Conservation (phyloP, 2,329 filamentous ascomycete genomes). For the Colletotrichum sp. region DNA sequence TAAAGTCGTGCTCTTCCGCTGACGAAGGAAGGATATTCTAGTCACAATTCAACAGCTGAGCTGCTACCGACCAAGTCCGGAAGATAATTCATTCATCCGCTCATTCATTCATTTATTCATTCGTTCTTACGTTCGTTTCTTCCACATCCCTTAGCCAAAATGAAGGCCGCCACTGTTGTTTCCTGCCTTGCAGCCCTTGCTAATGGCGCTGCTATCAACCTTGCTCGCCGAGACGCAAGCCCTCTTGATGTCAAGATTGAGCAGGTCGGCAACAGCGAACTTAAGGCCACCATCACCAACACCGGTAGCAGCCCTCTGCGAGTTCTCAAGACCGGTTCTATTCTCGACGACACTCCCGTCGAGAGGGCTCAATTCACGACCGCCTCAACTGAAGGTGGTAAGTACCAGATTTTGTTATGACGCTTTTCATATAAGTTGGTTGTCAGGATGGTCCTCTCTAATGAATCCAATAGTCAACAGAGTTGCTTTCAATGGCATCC, state of each 20-base stretch:
- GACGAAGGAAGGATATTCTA: background rate
- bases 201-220: constrained; percentile 34
- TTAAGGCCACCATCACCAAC: constrained; percentile 55
- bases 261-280: constrained; percentile 48
- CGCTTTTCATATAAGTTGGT: background rate
- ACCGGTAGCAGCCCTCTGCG: constrained; percentile 48
- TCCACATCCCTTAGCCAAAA: constrained; percentile 12
- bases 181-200: constrained; percentile 40
- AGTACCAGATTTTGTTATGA: constrained; percentile 19
- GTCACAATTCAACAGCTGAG: background rate
- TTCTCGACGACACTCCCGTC: constrained; percentile 50
- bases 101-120: background rate
- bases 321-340: constrained; percentile 52
- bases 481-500: constrained; percentile 54
- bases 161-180: constrained; percentile 41
- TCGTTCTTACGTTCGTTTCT: background rate
- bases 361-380: constrained; percentile 53
- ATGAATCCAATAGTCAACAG: constrained; percentile 33
- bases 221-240: constrained; percentile 33
- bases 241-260: constrained; percentile 45
- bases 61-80: background rate
- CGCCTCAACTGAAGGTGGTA: constrained; percentile 31
- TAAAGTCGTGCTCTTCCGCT: background rate
- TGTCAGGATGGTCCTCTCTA: background rate
- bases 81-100: background rate